Conservation (phyloP, 331 rosid species). For the Malus hybrid region DNA sequence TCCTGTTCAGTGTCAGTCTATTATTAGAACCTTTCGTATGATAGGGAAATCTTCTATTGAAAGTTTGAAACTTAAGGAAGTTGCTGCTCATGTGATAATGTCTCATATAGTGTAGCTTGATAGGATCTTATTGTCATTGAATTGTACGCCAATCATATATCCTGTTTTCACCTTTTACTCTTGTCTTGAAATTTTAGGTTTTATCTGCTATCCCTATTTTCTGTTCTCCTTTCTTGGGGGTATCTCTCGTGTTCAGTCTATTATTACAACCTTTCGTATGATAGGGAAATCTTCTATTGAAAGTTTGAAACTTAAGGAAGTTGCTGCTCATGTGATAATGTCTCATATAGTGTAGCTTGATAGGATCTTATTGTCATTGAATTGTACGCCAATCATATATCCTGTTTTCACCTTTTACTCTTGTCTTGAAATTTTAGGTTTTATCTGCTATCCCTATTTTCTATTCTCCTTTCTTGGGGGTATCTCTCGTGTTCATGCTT, state of each 20-base stretch:
- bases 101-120: not conserved
- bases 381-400: not conserved
- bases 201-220: conserved; percentile 66
- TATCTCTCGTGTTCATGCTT: conserved; percentile 94
- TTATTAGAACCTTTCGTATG: not conserved
- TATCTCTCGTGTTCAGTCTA: conserved; percentile 69
- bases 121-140: not conserved
- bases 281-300: not conserved
- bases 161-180: not conserved
- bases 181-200: conserved; percentile 35
- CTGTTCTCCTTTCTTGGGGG: conserved; percentile 50
- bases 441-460: conserved; percentile 66
- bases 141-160: not conserved
- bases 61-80: not conserved
- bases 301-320: not conserved
- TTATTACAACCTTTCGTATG: not conserved
- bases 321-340: not conserved
- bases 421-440: conserved; percentile 35
- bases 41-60: not conserved
- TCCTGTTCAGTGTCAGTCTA: not conserved
- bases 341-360: not conserved
- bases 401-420: not conserved
- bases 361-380: not conserved
- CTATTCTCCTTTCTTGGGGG: conserved; percentile 50
- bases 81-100: not conserved